phyloP scores from a whole-genome alignment of 352 stramenopile genomes.

The Elongisporangium senticosum region DNA sequence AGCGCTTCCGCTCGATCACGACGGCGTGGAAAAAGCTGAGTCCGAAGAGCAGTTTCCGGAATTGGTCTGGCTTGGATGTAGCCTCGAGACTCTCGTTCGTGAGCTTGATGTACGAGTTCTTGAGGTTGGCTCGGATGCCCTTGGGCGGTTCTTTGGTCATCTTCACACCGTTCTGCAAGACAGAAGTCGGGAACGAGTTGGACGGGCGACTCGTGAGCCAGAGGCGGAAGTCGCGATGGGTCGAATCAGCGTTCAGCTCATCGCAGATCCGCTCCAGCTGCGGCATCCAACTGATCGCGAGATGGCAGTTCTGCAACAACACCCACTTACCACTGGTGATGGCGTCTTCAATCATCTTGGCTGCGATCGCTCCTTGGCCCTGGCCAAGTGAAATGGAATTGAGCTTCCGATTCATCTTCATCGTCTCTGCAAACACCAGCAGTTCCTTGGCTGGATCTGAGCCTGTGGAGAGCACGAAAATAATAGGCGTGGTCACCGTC shows the following conservation, averaged over 20 bases:
- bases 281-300: constrained; percentile 91
- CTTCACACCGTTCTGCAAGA: constrained; percentile 91
- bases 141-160: constrained; percentile 94
- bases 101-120: constrained; percentile 88
- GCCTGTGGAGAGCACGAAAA: constrained; percentile 88
- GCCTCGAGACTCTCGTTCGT: constrained; percentile 68
- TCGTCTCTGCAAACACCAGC: constrained; percentile 76
- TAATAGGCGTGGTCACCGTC: constrained; percentile 82
- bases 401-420: constrained; percentile 81
- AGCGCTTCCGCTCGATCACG: constrained; percentile 86
- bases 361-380: constrained; percentile 80
- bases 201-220: constrained; percentile 87
- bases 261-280: constrained; percentile 91
- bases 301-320: constrained; percentile 89
- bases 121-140: constrained; percentile 85
- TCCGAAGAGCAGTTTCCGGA: constrained; percentile 87
- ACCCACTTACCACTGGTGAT: constrained; percentile 89
- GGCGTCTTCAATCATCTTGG: constrained; percentile 86
- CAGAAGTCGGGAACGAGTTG: constrained; percentile 74
- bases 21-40: constrained; percentile 77
- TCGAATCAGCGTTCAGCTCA: constrained; percentile 73
- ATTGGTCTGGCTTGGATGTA: constrained; percentile 70
- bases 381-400: constrained; percentile 89
- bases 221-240: constrained; percentile 90
- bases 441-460: constrained; percentile 88